A percentile compares a stretch with the other conserved stretches of the same genome.
Conservation (phyloP, 768 basidiomycete species). For the Amanita muscaria region DNA sequence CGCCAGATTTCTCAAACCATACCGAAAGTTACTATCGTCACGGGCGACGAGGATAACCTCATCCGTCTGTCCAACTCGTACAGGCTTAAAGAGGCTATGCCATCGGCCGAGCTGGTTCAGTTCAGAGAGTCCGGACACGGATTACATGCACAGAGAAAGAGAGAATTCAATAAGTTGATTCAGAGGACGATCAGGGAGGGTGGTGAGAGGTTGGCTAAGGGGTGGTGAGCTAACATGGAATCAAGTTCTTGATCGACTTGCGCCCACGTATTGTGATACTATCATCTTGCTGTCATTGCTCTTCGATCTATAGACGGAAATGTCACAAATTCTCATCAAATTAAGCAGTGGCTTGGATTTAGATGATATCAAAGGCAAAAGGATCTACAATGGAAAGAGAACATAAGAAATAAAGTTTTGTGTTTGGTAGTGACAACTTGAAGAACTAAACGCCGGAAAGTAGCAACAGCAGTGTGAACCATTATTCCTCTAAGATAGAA, state of each 20-base stretch:
- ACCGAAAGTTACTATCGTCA: slow-evolving; percentile 60
- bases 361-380: no score
- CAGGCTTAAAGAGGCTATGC: slow-evolving; percentile 50
- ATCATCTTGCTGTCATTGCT: no score
- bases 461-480: no score
- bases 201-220: slow-evolving; percentile 17
- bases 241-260: neutral
- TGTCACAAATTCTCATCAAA: no score
- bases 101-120: slow-evolving; percentile 43
- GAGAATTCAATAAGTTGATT: slow-evolving; percentile 46
- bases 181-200: slow-evolving; percentile 52
- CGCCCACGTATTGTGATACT: no score
- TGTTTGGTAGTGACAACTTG: no score
- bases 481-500: no score
- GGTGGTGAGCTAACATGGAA: slow-evolving; percentile 10
- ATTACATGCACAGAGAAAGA: slow-evolving; percentile 38
- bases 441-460: no score
- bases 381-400: no score
- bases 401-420: no score
- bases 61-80: slow-evolving; percentile 43
- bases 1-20: slow-evolving; percentile 41
- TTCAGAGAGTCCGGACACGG: slow-evolving; percentile 63
- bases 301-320: no score
- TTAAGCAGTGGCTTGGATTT: no score
- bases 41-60: slow-evolving; percentile 58